Conservation (phyloP, 164 flowering plant genomes). For the Tetrastigma voinierianum region DNA sequence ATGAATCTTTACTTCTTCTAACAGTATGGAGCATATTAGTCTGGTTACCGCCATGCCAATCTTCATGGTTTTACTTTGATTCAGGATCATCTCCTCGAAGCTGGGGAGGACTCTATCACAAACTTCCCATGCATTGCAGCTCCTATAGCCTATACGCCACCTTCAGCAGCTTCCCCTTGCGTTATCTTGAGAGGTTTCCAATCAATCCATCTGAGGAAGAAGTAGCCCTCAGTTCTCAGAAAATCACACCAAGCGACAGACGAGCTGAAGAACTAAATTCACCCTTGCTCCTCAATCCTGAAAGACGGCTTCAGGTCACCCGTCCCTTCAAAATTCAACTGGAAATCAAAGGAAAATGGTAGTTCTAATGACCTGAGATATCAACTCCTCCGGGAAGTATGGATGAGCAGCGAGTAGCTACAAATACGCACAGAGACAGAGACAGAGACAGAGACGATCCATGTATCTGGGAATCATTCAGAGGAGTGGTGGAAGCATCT, state of each 20-base stretch:
- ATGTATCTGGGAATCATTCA: no score
- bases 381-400: conserved; percentile 70
- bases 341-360: conserved; percentile 28
- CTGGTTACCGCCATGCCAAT: no score
- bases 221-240: conserved; percentile 55
- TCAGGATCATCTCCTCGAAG: conserved; percentile 50
- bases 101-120: conserved; percentile 33
- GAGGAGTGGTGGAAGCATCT: no score
- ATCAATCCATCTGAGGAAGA: conserved; percentile 41
- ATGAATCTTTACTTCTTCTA: no score
- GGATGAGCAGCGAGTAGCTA: conserved; percentile 53
- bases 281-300: conserved; percentile 58
- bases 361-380: conserved; percentile 44
- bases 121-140: conserved; percentile 69
- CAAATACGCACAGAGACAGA: no score
- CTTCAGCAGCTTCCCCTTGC: conserved; percentile 51
- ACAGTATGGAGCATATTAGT: no score
- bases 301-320: conserved; percentile 27
- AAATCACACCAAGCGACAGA: conserved; percentile 90
- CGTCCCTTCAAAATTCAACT: conserved; percentile 21
- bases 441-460: no score
- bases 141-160: conserved; percentile 58
- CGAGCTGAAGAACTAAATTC: conserved; percentile 80
- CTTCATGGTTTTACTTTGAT: conserved; percentile 4
- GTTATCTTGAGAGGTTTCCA: conserved; percentile 42